These are phyloP conservation scores for Plasmodium yoelii DNA, from an alignment of 169 alveolate species.

Conservation along the genomic window DNA sequence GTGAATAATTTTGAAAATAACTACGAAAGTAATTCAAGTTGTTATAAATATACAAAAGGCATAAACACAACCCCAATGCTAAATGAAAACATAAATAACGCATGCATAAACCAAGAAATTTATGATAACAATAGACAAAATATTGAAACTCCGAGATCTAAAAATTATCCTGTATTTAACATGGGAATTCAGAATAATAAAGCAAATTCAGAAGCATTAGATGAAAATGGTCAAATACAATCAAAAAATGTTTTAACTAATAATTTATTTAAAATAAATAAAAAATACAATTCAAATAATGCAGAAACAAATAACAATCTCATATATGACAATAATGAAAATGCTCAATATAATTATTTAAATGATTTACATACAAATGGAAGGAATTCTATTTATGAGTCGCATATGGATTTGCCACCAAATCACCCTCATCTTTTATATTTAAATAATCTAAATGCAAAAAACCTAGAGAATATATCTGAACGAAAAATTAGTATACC, in stretches of 20 bases:
- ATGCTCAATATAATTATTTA: slow-evolving; percentile 3
- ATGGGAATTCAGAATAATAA: neutral
- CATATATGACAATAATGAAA: neutral
- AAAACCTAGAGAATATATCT: no score
- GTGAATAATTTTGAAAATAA: slow-evolving; percentile 12
- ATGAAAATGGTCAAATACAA: slow-evolving; percentile 1
- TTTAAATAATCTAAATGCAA: neutral
- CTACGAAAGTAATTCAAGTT: neutral
- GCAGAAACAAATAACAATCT: slow-evolving; percentile 14
- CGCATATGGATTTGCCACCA: neutral
- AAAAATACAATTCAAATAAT: neutral
- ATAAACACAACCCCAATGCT: neutral
- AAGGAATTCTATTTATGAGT: neutral
- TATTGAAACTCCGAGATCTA: neutral
- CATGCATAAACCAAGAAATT: neutral
- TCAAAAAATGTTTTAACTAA: neutral
- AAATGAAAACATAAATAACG: neutral
- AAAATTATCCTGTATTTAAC: neutral
- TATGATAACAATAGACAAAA: slow-evolving; percentile 10
- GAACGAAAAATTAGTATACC: no score
- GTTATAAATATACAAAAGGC: neutral
- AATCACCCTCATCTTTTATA: slow-evolving; percentile 3
- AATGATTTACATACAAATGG: slow-evolving; percentile 6
- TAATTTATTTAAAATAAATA: slow-evolving; percentile 14
- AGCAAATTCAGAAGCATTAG: neutral